phyloP scores from a whole-genome alignment of 75 land plant species.

The Pinus albicaulis region DNA sequence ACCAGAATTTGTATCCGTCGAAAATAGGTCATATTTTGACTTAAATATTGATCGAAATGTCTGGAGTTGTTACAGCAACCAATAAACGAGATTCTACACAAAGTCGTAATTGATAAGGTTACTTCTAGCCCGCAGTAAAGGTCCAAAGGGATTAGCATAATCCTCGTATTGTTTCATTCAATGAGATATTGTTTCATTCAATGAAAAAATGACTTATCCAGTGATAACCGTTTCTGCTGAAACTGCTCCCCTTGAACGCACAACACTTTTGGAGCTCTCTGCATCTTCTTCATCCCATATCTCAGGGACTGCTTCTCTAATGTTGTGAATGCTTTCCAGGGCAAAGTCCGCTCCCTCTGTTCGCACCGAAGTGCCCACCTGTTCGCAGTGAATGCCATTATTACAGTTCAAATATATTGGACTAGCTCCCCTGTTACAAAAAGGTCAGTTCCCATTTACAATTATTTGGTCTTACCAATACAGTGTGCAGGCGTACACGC shows the following conservation, averaged over 20 bases:
- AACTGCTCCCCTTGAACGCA: constrained; percentile 11
- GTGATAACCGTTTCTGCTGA: constrained; percentile 10
- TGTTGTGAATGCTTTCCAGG: constrained; percentile 30
- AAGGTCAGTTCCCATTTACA: background rate
- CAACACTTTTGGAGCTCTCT: background rate
- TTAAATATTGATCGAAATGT: too few relatives aligned
- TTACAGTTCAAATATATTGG: too few relatives aligned
- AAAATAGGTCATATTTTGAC: too few relatives aligned
- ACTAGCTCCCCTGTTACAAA: too few relatives aligned
- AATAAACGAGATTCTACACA: too few relatives aligned
- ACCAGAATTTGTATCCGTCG: too few relatives aligned
- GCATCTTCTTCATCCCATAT: constrained; percentile 28
- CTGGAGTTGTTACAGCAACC: too few relatives aligned
- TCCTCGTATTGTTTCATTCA: too few relatives aligned
- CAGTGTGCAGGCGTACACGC: constrained; percentile 26
- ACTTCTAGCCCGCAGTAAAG: too few relatives aligned
- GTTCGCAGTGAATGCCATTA: background rate
- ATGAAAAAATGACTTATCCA: background rate
- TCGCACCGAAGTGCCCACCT: constrained; percentile 18
- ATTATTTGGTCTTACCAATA: constrained; percentile 16
- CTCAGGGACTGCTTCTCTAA: constrained; percentile 29
- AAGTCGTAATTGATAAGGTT: too few relatives aligned
- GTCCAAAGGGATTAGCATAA: too few relatives aligned
- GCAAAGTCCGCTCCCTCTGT: constrained; percentile 40
- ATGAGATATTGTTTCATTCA: too few relatives aligned